Evolutionary conservation across 768 basidiomycete species (phyloP).

Genomic region (Suillus spraguei): DNA sequence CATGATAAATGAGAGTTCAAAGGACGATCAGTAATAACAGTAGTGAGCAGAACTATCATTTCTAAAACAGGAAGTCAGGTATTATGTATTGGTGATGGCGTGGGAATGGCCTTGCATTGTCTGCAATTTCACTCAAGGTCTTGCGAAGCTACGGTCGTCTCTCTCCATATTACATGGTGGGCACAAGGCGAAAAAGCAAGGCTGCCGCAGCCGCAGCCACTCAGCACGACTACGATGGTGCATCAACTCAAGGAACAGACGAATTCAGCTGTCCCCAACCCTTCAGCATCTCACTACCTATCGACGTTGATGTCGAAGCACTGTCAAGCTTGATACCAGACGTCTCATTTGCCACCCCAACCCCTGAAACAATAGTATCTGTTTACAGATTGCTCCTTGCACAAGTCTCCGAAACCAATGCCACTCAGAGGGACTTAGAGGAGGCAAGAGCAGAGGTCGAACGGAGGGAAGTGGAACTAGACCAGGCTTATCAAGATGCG

Average conservation of each 20-base stretch:
- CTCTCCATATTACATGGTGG: conserved; percentile 34
- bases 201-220: conserved; percentile 44
- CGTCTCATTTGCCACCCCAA: conserved; percentile 53
- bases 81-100: conserved; percentile 19
- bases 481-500: conserved; percentile 81
- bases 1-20: conserved; percentile 41
- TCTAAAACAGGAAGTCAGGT: not conserved
- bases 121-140: conserved; percentile 6
- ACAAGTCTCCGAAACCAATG: conserved; percentile 58
- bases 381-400: conserved; percentile 65
- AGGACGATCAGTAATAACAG: not conserved
- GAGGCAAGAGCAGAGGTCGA: conserved; percentile 67
- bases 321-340: conserved; percentile 66
- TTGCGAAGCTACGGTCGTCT: conserved; percentile 28
- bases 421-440: conserved; percentile 64
- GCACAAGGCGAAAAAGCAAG: conserved; percentile 67
- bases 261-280: conserved; percentile 30
- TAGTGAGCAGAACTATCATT: not conserved
- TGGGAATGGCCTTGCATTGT: conserved; percentile 22
- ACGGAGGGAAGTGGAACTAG: conserved; percentile 79
- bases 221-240: conserved; percentile 36
- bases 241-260: conserved; percentile 37
- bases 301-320: conserved; percentile 65
- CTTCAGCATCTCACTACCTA: conserved; percentile 52
- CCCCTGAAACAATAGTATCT: conserved; percentile 58